These are phyloP conservation scores for Termitomyces bulborhizus DNA, from an alignment of 768 basidiomycete genomes.

Conservation along the genomic window DNA sequence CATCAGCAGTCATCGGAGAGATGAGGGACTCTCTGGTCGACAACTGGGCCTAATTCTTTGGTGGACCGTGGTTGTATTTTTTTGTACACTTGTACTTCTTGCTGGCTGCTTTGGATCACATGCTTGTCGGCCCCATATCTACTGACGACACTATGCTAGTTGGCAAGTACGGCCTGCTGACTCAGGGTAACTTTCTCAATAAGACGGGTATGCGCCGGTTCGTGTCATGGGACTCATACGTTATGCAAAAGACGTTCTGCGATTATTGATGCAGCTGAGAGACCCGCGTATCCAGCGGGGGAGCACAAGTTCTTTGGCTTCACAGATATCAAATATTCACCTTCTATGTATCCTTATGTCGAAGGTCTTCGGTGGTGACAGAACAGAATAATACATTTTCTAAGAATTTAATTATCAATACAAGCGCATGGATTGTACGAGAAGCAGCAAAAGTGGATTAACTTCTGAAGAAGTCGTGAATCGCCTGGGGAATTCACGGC, in stretches of 20 bases:
- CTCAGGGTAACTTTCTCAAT: slow-evolving; percentile 71
- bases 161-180: slow-evolving; percentile 48
- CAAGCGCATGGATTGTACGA: not conserved
- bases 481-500: not conserved
- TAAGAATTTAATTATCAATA: too few relatives aligned
- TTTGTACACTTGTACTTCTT: not conserved
- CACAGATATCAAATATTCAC: slow-evolving; percentile 18
- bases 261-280: slow-evolving; percentile 53
- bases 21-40: slow-evolving; percentile 90
- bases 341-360: slow-evolving; percentile 29
- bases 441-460: not conserved
- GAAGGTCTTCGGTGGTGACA: slow-evolving; percentile 9
- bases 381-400: not conserved
- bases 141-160: slow-evolving; percentile 24
- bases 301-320: slow-evolving; percentile 81
- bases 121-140: not conserved
- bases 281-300: slow-evolving; percentile 71
- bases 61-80: not conserved
- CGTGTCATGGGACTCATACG: slow-evolving; percentile 62
- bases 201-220: slow-evolving; percentile 65
- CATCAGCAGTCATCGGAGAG: slow-evolving; percentile 79
- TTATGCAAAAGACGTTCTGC: slow-evolving; percentile 36
- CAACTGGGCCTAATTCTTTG: slow-evolving; percentile 73
- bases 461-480: not conserved
- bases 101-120: too few relatives aligned